phyloP scores from a whole-genome alignment of 2,329 filamentous ascomycete species.

The Tolypocladium tropicale region DNA sequence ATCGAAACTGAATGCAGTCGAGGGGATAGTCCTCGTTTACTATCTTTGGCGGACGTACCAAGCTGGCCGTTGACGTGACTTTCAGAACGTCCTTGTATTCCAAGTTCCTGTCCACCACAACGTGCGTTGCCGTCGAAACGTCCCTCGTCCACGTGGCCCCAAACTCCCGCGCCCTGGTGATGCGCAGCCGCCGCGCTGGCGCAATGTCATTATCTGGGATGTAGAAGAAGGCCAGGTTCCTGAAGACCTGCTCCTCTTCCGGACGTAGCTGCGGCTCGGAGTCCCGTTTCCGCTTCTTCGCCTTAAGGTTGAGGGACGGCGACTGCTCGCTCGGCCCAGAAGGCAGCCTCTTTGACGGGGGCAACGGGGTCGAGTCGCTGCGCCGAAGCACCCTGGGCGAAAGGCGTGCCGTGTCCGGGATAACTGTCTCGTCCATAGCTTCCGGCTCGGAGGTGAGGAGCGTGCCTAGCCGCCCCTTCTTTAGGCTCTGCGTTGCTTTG shows the following conservation, averaged over 20 bases:
- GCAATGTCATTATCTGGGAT: slow-evolving; percentile 71
- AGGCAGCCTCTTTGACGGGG: slow-evolving; percentile 8
- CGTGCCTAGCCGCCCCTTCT: slow-evolving; percentile 10
- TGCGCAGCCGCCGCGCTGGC: slow-evolving; percentile 56
- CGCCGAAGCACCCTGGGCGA: slow-evolving; percentile 9
- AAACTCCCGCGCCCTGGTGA: slow-evolving; percentile 62
- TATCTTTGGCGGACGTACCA: slow-evolving; percentile 29
- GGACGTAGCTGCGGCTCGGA: slow-evolving; percentile 32
- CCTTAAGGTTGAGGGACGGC: slow-evolving; percentile 12
- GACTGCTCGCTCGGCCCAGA: slow-evolving; percentile 8
- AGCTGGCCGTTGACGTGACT: slow-evolving; percentile 19
- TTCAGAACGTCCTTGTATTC: slow-evolving; percentile 52
- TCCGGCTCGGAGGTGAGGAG: slow-evolving; percentile 8
- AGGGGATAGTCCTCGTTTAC: slow-evolving; percentile 60
- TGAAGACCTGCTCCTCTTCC: slow-evolving; percentile 48
- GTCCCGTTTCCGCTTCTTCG: slow-evolving; percentile 37
- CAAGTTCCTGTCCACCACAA: slow-evolving; percentile 66
- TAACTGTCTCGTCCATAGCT: slow-evolving; percentile 15
- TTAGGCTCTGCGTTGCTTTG: slow-evolving; percentile 19
- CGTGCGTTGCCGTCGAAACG: slow-evolving; percentile 57
- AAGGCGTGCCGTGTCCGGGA: slow-evolving; percentile 15
- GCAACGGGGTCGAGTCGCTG: slow-evolving; percentile 20
- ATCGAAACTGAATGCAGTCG: slow-evolving; percentile 53
- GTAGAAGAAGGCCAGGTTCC: slow-evolving; percentile 58
- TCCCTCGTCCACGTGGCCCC: slow-evolving; percentile 62